Percentiles rank a stretch among this genome's conserved stretches.
Evolutionary conservation across 345 rosid genomes (phyloP).

Genomic region (Crucihimalaya himalaica): DNA sequence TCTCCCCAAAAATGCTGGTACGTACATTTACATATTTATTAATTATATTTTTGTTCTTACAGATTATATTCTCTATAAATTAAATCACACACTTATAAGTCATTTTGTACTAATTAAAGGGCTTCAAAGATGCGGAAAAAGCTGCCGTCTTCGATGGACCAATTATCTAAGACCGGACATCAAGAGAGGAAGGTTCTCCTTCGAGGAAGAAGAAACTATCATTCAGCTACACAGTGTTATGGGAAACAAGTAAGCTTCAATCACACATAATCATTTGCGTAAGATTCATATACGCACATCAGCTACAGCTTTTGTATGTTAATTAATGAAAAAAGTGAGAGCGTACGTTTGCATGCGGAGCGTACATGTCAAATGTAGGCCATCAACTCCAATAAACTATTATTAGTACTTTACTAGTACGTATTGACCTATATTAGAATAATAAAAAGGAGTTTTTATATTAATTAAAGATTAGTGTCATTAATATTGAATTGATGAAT

Average conservation of each 20-base stretch:
- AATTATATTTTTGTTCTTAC: neutral
- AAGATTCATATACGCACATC: neutral
- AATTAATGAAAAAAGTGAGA: neutral
- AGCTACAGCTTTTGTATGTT: constrained; percentile 21
- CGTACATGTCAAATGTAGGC: constrained; percentile 40
- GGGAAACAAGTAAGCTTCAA: constrained; percentile 74
- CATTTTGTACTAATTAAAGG: constrained; percentile 45
- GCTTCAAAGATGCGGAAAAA: constrained; percentile 94
- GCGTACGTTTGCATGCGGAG: constrained; percentile 17
- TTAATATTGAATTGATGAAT: constrained; percentile 11
- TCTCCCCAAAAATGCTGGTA: constrained; percentile 85
- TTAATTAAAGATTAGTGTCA: neutral
- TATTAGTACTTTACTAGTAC: neutral
- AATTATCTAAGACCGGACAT: constrained; percentile 94
- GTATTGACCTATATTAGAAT: constrained; percentile 21
- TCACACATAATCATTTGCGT: neutral
- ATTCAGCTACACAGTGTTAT: constrained; percentile 80
- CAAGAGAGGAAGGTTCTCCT: constrained; percentile 89
- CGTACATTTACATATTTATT: neutral
- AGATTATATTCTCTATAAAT: neutral
- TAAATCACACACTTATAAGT: constrained; percentile 15
- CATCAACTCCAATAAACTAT: constrained; percentile 38
- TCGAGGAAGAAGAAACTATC: constrained; percentile 95
- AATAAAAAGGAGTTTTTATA: neutral
- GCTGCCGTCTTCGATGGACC: constrained; percentile 98